Evolutionary conservation across 2,329 filamentous ascomycete genomes (phyloP).

Genomic region (Periconia sp.): DNA sequence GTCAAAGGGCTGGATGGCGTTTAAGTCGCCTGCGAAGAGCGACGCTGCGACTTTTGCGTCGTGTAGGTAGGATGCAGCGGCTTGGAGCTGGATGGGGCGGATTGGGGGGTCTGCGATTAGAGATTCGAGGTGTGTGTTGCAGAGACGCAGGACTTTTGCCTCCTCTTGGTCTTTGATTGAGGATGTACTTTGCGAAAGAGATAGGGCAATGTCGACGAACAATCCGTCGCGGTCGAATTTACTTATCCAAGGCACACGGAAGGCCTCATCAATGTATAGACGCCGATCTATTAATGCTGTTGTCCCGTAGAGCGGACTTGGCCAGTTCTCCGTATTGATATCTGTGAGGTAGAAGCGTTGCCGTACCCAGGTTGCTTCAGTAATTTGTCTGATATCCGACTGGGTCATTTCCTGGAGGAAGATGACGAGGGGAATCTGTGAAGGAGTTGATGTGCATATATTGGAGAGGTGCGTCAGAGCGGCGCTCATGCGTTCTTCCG

Average conservation of each 20-base stretch:
- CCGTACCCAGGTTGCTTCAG: conserved; percentile 55
- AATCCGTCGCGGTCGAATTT: conserved; percentile 61
- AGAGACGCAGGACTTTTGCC: conserved; percentile 51
- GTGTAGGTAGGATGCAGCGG: conserved; percentile 54
- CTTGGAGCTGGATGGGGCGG: conserved; percentile 56
- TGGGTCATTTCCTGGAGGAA: conserved; percentile 61
- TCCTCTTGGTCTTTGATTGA: too few relatives aligned
- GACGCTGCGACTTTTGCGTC: conserved; percentile 46
- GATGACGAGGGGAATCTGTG: conserved; percentile 47
- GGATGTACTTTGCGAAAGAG: too few relatives aligned
- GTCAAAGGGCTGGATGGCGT: conserved; percentile 64
- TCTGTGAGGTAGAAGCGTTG: conserved; percentile 58
- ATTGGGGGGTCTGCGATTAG: conserved; percentile 56
- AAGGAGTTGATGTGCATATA: conserved; percentile 26
- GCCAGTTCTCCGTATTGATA: conserved; percentile 52
- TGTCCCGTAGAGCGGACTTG: conserved; percentile 58
- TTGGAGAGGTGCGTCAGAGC: conserved; percentile 49
- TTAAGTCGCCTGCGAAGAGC: conserved; percentile 62
- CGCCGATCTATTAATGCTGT: conserved; percentile 58
- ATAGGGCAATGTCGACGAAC: conserved; percentile 58
- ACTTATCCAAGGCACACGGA: conserved; percentile 59
- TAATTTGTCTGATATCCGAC: conserved; percentile 54
- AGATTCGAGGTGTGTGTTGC: conserved; percentile 65
- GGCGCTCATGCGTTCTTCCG: conserved; percentile 48
- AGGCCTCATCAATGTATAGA: conserved; percentile 52